These are phyloP conservation scores for Trichoderma sp. DNA, from an alignment of 2,329 filamentous ascomycete genomes.

Conservation along the genomic window DNA sequence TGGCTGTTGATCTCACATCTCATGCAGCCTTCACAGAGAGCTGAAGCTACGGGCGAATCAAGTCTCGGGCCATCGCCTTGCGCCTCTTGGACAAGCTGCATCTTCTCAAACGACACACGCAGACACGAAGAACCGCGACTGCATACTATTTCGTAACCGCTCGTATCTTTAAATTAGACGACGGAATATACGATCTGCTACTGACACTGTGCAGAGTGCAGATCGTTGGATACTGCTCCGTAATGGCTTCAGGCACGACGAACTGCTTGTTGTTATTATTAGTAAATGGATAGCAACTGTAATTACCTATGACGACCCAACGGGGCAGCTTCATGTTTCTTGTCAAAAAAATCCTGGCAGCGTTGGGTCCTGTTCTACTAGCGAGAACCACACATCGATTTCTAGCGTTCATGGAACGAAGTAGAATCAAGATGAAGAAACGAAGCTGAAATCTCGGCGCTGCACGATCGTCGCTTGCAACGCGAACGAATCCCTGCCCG, in stretches of 20 bases:
- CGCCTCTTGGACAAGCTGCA: neutral
- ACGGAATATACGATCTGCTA: neutral
- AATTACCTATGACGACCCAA: neutral
- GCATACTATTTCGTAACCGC: neutral
- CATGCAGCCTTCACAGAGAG: neutral
- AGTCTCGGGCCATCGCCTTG: neutral
- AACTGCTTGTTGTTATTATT: neutral
- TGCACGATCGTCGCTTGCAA: slow-evolving; percentile 20
- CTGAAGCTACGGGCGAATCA: neutral
- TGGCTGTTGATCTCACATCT: slow-evolving; percentile 1
- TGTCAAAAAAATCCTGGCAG: neutral
- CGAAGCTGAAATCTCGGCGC: neutral
- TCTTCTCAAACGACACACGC: neutral
- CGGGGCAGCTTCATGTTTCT: neutral
- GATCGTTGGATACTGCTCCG: neutral
- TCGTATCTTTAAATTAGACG: slow-evolving; percentile 14
- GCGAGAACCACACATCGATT: neutral
- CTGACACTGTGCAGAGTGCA: neutral
- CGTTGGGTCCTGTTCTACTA: neutral
- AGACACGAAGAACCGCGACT: neutral
- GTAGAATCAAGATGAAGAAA: neutral
- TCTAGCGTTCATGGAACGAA: neutral
- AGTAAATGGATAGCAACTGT: neutral
- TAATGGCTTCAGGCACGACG: neutral
- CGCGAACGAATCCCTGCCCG: neutral